These are phyloP conservation scores for Brettanomyces custersianus DNA, from an alignment of 805 yeast genomes.

Conservation along the genomic window DNA sequence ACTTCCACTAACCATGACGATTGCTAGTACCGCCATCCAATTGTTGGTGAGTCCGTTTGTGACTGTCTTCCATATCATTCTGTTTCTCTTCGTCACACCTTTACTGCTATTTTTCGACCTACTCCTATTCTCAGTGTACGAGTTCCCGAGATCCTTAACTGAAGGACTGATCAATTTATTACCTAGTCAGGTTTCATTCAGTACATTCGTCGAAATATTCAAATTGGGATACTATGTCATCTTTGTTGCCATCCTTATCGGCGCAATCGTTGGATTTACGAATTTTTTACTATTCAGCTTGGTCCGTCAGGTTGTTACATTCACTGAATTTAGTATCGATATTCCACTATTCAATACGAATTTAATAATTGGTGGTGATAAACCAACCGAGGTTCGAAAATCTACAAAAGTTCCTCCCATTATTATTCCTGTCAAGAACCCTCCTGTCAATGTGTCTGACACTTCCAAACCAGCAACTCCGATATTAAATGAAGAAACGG, in stretches of 20 bases:
- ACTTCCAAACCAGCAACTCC: no score
- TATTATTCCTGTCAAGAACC: no score
- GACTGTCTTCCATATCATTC: background rate
- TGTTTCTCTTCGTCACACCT: slow-evolving; percentile 6
- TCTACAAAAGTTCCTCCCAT: no score
- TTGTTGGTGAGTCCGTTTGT: slow-evolving; percentile 1
- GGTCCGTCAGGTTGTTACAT: slow-evolving; percentile 4
- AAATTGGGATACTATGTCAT: slow-evolving; percentile 17
- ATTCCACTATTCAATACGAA: slow-evolving; percentile 1
- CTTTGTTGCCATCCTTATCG: slow-evolving; percentile 15
- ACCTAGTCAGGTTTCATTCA: background rate
- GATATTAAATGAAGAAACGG: no score
- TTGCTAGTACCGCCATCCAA: no score
- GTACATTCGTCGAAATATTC: slow-evolving; percentile 3
- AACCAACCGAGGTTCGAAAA: no score
- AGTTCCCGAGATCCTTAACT: slow-evolving; percentile 4
- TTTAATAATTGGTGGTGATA: no score
- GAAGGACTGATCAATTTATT: background rate
- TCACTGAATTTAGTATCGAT: background rate
- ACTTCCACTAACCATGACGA: no score
- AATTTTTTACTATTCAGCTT: slow-evolving; percentile 11
- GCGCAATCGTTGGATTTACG: slow-evolving; percentile 13
- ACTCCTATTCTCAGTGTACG: slow-evolving; percentile 2
- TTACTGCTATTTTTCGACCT: slow-evolving; percentile 5
- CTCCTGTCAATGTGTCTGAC: no score